phyloP scores from a whole-genome alignment of 2,329 filamentous ascomycete genomes.

The Hawksworthiomyces lignivorus region DNA sequence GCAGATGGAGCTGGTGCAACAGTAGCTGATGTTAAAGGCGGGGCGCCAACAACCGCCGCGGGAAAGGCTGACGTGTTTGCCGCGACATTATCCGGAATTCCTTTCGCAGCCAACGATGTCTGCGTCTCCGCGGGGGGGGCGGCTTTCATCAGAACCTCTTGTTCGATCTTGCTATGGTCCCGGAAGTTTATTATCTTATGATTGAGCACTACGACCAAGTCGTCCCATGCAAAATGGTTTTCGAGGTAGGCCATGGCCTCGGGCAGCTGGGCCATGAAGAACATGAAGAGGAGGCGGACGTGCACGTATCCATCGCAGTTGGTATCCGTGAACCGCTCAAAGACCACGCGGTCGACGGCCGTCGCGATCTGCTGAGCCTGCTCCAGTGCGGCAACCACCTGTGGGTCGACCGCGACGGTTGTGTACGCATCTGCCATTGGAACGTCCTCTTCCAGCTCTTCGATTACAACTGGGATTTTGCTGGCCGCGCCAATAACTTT shows the following conservation, averaged over 20 bases:
- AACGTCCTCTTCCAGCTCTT: too few species aligned
- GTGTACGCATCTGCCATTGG: background rate
- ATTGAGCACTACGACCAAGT: conserved; percentile 33
- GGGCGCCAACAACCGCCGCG: background rate
- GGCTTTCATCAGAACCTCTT: conserved; percentile 29
- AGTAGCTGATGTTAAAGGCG: background rate
- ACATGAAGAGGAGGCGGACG: conserved; percentile 52
- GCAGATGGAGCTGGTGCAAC: background rate
- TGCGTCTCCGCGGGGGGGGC: background rate
- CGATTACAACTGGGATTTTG: too few species aligned
- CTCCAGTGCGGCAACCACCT: background rate
- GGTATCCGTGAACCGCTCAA: conserved; percentile 45
- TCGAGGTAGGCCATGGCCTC: conserved; percentile 37
- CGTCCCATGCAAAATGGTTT: conserved; percentile 29
- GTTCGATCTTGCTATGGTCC: conserved; percentile 29
- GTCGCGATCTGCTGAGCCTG: conserved; percentile 25
- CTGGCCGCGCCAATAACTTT: conserved; percentile 12
- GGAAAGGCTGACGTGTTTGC: background rate
- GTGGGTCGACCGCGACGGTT: background rate
- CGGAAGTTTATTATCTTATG: conserved; percentile 19
- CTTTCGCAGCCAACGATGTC: background rate
- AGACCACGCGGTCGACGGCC: conserved; percentile 37
- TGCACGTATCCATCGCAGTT: conserved; percentile 58
- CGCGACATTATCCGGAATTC: background rate
- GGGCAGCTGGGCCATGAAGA: conserved; percentile 33